phyloP scores from a whole-genome alignment of 2,329 filamentous ascomycete genomes.

The Pseudopyrenochaeta lycopersici region DNA sequence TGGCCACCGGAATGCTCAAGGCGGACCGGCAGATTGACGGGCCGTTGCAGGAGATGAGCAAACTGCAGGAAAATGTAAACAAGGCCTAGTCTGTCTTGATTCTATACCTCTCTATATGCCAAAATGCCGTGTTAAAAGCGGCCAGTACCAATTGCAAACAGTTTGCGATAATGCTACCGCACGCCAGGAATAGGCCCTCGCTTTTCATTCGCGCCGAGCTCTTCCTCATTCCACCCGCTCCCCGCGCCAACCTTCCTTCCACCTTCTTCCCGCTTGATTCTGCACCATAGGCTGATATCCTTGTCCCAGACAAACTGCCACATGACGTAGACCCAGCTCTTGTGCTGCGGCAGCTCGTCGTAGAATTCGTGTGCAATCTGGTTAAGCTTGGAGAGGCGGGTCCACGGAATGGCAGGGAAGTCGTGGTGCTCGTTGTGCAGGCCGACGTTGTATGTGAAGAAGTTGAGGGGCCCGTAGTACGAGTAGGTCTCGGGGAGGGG shows the following conservation, averaged over 20 bases:
- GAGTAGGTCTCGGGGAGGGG: slow-evolving; percentile 90
- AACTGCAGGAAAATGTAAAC: too few relatives aligned
- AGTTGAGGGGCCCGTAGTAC: slow-evolving; percentile 93
- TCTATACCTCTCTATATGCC: background rate
- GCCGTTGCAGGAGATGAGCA: too few relatives aligned
- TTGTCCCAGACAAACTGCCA: slow-evolving; percentile 96
- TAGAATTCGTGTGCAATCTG: slow-evolving; percentile 91
- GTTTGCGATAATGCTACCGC: slow-evolving; percentile 6
- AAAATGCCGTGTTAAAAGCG: slow-evolving; percentile 8
- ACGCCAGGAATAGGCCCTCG: slow-evolving; percentile 57
- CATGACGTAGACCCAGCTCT: slow-evolving; percentile 91
- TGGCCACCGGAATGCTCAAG: too few relatives aligned
- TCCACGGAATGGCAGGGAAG: slow-evolving; percentile 97
- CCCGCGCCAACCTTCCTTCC: slow-evolving; percentile 65
- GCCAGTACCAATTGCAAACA: background rate
- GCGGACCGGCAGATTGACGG: too few relatives aligned
- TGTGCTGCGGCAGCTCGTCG: slow-evolving; percentile 82
- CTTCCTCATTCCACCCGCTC: slow-evolving; percentile 57
- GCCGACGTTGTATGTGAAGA: slow-evolving; percentile 95
- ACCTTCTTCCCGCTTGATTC: slow-evolving; percentile 90
- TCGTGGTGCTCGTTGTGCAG: slow-evolving; percentile 99
- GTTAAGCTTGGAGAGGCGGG: slow-evolving; percentile 78
- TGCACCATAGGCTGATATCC: slow-evolving; percentile 86
- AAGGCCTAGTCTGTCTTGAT: too few relatives aligned
- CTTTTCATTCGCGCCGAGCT: slow-evolving; percentile 58